phyloP scores from a whole-genome alignment of 2,329 filamentous ascomycete genomes.

The Colletotrichum lentis region DNA sequence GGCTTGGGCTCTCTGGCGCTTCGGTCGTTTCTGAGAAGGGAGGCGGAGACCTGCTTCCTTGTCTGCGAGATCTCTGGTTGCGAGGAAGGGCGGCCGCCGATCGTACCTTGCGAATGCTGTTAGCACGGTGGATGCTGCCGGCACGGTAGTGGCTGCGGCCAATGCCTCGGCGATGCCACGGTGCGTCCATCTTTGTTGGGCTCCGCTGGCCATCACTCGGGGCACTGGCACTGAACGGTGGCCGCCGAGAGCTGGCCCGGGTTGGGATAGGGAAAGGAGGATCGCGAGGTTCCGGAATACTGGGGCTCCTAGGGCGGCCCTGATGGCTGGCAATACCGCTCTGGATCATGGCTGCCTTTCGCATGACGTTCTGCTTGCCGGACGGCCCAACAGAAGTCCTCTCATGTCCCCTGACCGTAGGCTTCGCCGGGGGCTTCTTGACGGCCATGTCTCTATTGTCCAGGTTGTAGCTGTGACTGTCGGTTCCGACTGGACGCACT shows the following conservation, averaged over 20 bases:
- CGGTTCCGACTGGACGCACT: constrained; percentile 51
- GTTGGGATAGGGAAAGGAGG: constrained; percentile 94
- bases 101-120: constrained; percentile 81
- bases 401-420: constrained; percentile 48
- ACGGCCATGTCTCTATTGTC: constrained; percentile 45
- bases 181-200: constrained; percentile 69
- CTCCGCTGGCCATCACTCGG: constrained; percentile 78
- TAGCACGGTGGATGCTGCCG: constrained; percentile 59
- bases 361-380: constrained; percentile 69
- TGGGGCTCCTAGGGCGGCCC: constrained; percentile 71
- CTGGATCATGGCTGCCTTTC: constrained; percentile 81
- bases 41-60: constrained; percentile 68
- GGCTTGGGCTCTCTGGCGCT: constrained; percentile 71
- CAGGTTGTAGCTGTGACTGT: constrained; percentile 56
- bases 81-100: constrained; percentile 79
- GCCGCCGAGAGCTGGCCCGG: constrained; percentile 83
- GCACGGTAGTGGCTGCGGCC: constrained; percentile 60
- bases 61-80: constrained; percentile 58
- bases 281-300: constrained; percentile 64
- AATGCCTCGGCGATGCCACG: constrained; percentile 63
- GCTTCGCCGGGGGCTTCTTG: constrained; percentile 46
- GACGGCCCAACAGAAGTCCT: constrained; percentile 51
- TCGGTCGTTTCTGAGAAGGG: constrained; percentile 74
- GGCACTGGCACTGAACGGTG: constrained; percentile 70
- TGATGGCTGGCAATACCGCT: constrained; percentile 77